Evolutionary conservation across 208 protist genomes (phyloP).

Genomic region (Angomonas desouzai): DNA sequence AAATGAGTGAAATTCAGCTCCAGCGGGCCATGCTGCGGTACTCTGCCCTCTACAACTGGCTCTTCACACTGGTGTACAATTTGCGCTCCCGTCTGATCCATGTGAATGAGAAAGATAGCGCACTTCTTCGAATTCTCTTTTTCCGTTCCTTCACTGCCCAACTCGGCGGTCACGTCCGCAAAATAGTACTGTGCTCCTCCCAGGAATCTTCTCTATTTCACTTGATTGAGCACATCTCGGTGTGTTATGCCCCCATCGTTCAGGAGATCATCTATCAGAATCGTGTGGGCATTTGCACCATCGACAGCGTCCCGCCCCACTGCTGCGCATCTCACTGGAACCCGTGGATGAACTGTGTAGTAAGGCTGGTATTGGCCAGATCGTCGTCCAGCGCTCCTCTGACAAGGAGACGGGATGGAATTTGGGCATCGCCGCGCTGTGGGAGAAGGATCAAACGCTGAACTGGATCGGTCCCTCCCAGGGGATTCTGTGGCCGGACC

Average conservation of each 20-base stretch:
- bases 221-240: conserved; percentile 71
- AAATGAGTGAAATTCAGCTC: conserved; percentile 58
- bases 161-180: conserved; percentile 67
- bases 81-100: conserved; percentile 78
- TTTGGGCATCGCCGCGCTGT: conserved; percentile 64
- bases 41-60: conserved; percentile 58
- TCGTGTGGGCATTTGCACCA: conserved; percentile 58
- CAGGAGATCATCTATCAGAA: conserved; percentile 81
- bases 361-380: conserved; percentile 54
- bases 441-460: conserved; percentile 56
- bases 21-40: conserved; percentile 51
- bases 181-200: conserved; percentile 61
- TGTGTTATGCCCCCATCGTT: conserved; percentile 75
- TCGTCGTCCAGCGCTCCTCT: conserved; percentile 24
- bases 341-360: conserved; percentile 49
- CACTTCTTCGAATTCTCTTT: conserved; percentile 73
- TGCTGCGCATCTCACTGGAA: conserved; percentile 44
- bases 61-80: conserved; percentile 62
- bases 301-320: conserved; percentile 74
- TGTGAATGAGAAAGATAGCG: conserved; percentile 60
- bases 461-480: conserved; percentile 55
- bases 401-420: conserved; percentile 21
- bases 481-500: conserved; percentile 77
- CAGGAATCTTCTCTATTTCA: conserved; percentile 70
- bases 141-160: conserved; percentile 61